These are phyloP conservation scores for Pholiota adiposa DNA, from an alignment of 1,284 basidiomycete genomes.

Conservation along the genomic window DNA sequence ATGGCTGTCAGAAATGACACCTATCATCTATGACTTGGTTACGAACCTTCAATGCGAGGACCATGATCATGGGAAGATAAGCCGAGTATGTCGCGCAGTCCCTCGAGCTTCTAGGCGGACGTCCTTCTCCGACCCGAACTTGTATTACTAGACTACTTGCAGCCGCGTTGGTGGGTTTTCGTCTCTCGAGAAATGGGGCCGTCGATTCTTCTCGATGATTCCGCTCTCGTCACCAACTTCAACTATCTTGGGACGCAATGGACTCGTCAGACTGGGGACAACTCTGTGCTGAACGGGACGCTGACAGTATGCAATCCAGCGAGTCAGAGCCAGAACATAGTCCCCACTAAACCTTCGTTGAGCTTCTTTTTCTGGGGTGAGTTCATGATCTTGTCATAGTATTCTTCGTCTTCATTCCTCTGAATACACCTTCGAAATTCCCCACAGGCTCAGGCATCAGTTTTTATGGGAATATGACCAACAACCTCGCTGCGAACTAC, in stretches of 20 bases:
- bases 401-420: neutral
- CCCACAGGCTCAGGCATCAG: constrained; percentile 20
- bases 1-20: neutral
- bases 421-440: neutral
- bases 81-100: neutral
- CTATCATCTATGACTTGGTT: neutral
- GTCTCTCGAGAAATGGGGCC: constrained; percentile 10
- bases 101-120: neutral
- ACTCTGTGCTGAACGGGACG: constrained; percentile 16
- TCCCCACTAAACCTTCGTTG: neutral
- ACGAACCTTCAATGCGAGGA: neutral
- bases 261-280: constrained; percentile 13
- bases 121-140: neutral
- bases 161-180: neutral
- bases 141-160: neutral
- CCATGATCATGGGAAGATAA: neutral
- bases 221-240: constrained; percentile 1
- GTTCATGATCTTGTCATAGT: neutral
- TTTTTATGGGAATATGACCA: constrained; percentile 21
- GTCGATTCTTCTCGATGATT: constrained; percentile 20
- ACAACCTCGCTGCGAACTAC: constrained; percentile 20
- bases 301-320: constrained; percentile 13
- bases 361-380: constrained; percentile 15
- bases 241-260: constrained; percentile 18
- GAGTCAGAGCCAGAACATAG: neutral